Conservation (phyloP, 805 yeast species). For the Lachancea cidri region DNA sequence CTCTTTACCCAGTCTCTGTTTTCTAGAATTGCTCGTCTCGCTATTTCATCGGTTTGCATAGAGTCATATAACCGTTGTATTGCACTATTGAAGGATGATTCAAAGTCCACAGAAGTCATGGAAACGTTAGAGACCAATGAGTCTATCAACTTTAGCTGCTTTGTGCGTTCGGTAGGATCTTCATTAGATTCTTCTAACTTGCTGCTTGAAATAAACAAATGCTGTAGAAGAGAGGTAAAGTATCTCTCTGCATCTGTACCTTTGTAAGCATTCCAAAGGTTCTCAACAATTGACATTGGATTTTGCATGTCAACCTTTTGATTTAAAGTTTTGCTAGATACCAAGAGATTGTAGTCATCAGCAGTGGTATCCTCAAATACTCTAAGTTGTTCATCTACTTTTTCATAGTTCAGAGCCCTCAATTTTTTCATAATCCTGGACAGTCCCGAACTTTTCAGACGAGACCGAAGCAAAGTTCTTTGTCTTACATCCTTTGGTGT, state of each 20-base stretch:
- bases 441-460: conserved; percentile 30
- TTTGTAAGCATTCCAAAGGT: conserved; percentile 45
- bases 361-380: conserved; percentile 46
- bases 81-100: conserved; percentile 71
- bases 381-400: conserved; percentile 61
- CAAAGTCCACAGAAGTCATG: conserved; percentile 46
- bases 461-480: conserved; percentile 29
- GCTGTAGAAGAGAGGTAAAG: conserved; percentile 45
- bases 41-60: conserved; percentile 85
- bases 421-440: conserved; percentile 39
- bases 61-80: conserved; percentile 72
- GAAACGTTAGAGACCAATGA: conserved; percentile 66
- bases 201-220: conserved; percentile 29
- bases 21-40: conserved; percentile 64
- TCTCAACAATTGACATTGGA: conserved; percentile 64
- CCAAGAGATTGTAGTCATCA: conserved; percentile 29
- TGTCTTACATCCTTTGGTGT: conserved; percentile 27
- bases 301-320: conserved; percentile 43
- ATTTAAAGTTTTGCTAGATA: conserved; percentile 19
- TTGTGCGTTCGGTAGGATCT: conserved; percentile 27
- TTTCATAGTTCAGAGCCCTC: conserved; percentile 53
- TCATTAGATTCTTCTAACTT: conserved; percentile 18
- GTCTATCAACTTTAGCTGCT: conserved; percentile 52
- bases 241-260: conserved; percentile 48
- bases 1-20: conserved; percentile 49